A percentile compares a stretch with the other conserved stretches of the same genome.
Evolutionary conservation across 768 basidiomycete species (phyloP).

Genomic region (Boletus eberwhitei): DNA sequence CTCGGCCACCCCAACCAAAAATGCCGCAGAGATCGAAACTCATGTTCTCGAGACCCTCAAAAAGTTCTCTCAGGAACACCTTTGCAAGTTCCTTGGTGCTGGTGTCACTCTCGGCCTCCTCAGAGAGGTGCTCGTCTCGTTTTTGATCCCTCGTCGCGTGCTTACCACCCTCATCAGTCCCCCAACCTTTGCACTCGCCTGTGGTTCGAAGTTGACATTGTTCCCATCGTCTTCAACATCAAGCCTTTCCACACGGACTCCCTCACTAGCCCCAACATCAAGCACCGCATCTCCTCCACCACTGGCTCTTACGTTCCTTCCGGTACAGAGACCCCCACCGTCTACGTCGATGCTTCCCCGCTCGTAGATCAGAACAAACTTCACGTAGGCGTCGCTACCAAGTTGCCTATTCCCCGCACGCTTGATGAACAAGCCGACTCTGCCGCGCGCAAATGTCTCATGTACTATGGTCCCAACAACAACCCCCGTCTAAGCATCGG

Average conservation of each 20-base stretch:
- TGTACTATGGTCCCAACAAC: conserved; percentile 80
- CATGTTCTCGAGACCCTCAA: conserved; percentile 63
- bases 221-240: conserved; percentile 84
- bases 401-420: conserved; percentile 70
- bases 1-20: conserved; percentile 49
- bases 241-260: conserved; percentile 81
- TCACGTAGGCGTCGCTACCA: conserved; percentile 47
- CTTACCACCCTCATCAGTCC: conserved; percentile 39
- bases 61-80: conserved; percentile 70
- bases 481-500: conserved; percentile 82
- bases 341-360: conserved; percentile 60
- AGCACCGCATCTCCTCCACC: conserved; percentile 78
- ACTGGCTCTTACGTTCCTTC: conserved; percentile 76
- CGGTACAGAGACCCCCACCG: conserved; percentile 71
- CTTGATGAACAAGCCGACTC: conserved; percentile 85
- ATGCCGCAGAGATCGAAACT: conserved; percentile 57
- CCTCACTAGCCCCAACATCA: conserved; percentile 72
- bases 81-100: conserved; percentile 84
- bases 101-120: conserved; percentile 72
- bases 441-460: conserved; percentile 78
- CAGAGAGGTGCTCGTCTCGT: conserved; percentile 49
- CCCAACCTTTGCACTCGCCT: conserved; percentile 84
- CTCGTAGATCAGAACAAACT: conserved; percentile 38
- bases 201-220: conserved; percentile 80
- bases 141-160: conserved; percentile 8